Percentiles rank a stretch among this genome's conserved stretches.
Evolutionary conservation across 2,329 filamentous ascomycete species (phyloP).

Genomic region (Pyrenophora graminea): DNA sequence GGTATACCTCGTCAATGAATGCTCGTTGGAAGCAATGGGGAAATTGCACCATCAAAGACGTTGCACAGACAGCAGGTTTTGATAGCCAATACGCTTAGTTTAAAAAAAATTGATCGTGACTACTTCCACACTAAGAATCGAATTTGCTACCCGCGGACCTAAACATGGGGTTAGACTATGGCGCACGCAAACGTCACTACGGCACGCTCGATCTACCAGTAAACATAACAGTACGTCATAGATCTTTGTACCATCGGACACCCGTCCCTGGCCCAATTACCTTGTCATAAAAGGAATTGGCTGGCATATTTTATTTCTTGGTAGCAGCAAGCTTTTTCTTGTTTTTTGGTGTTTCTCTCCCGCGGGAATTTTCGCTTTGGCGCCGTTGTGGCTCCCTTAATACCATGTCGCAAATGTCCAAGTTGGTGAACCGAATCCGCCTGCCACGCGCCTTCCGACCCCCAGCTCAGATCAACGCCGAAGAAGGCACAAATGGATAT

Average conservation of each 20-base stretch:
- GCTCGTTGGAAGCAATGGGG: neutral
- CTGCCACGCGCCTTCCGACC: slow-evolving; percentile 16
- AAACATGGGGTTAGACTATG: slow-evolving; percentile 1
- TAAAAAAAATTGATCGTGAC: neutral
- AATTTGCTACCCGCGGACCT: neutral
- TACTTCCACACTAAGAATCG: neutral
- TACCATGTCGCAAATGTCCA: neutral
- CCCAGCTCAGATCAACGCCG: slow-evolving; percentile 14
- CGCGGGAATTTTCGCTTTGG: neutral
- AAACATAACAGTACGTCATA: slow-evolving; percentile 11
- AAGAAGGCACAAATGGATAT: slow-evolving; percentile 13
- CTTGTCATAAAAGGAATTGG: slow-evolving; percentile 3
- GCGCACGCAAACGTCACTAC: slow-evolving; percentile 11
- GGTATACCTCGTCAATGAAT: neutral
- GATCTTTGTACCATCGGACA: slow-evolving; percentile 5
- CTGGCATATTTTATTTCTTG: slow-evolving; percentile 7
- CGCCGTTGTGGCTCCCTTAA: neutral
- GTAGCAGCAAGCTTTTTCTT: slow-evolving; percentile 3
- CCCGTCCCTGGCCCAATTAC: neutral
- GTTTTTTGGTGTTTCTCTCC: neutral
- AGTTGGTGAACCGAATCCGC: slow-evolving; percentile 7
- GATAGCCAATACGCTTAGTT: neutral
- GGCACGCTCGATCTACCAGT: neutral
- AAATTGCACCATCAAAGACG: neutral
- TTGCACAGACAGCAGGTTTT: neutral